Conservation (phyloP, 2,329 filamentous ascomycete genomes). For the Pestalotiopsis sp. region DNA sequence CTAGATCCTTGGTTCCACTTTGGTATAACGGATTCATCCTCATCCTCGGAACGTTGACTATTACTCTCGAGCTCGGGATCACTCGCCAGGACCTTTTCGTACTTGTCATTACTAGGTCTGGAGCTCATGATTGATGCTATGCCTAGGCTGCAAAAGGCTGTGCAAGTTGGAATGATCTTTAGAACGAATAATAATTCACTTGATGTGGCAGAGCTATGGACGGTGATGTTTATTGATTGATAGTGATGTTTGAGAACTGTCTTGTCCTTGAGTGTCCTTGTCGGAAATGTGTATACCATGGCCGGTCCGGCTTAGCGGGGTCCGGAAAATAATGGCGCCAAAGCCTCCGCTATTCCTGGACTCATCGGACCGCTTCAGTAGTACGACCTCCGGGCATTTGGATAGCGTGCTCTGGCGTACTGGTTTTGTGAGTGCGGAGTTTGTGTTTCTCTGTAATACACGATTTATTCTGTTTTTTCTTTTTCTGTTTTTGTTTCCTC, state of each 20-base stretch:
- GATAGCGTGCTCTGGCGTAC: not conserved
- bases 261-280: not conserved
- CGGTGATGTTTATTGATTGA: not conserved
- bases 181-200: not conserved
- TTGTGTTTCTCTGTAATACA: not conserved
- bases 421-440: not conserved
- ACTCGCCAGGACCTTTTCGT: not conserved
- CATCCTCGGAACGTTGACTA: not conserved
- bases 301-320: not conserved
- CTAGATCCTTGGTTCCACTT: not conserved
- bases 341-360: not conserved
- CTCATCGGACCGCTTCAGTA: not conserved
- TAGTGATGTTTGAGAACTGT: not conserved
- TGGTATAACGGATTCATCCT: not conserved
- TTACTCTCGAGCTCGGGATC: not conserved
- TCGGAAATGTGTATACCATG: not conserved
- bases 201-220: not conserved
- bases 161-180: not conserved
- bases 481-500: not conserved
- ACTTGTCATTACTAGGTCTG: not conserved
- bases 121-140: not conserved
- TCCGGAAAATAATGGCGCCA: not conserved
- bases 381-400: not conserved
- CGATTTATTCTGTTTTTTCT: not conserved
- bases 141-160: not conserved